Conservation (phyloP, 192 early-diverging fungal genomes). For the Coemansia sp. region DNA sequence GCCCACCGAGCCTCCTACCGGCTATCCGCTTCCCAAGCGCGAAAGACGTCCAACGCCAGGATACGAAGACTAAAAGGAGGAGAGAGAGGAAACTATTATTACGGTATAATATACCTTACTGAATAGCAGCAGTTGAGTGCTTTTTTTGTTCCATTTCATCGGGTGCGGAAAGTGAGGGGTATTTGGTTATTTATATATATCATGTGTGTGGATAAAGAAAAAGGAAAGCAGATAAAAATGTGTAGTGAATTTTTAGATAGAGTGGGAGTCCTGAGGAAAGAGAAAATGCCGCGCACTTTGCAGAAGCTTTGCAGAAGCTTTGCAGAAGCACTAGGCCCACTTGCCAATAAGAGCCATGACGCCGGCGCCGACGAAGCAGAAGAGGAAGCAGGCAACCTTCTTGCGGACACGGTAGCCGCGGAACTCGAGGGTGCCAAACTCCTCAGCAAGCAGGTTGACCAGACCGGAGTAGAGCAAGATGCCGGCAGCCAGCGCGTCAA, state of each 20-base stretch:
- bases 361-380: conserved; percentile 69
- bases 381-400: conserved; percentile 59
- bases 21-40: conserved; percentile 48
- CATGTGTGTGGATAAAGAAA: too few relatives aligned
- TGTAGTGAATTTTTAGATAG: not conserved
- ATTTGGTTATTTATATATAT: not conserved
- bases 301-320: too few relatives aligned
- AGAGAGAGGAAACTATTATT: too few relatives aligned
- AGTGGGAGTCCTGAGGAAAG: too few relatives aligned
- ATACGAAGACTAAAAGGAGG: conserved; percentile 33
- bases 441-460: conserved; percentile 68
- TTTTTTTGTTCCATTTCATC: too few relatives aligned
- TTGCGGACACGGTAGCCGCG: conserved; percentile 36
- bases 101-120: too few relatives aligned
- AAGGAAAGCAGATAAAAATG: too few relatives aligned
- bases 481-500: conserved; percentile 79
- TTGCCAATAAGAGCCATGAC: conserved; percentile 78
- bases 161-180: not conserved
- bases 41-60: conserved; percentile 37
- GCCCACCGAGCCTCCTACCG: conserved; percentile 29
- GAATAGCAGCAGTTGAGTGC: too few relatives aligned
- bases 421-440: conserved; percentile 65
- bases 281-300: too few relatives aligned
- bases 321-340: conserved; percentile 66
- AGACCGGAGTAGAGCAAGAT: conserved; percentile 79